A percentile compares a stretch with the other conserved stretches of the same genome.
phyloP scores from a whole-genome alignment of 2,329 filamentous ascomycete species.

The Claviceps sp. region DNA sequence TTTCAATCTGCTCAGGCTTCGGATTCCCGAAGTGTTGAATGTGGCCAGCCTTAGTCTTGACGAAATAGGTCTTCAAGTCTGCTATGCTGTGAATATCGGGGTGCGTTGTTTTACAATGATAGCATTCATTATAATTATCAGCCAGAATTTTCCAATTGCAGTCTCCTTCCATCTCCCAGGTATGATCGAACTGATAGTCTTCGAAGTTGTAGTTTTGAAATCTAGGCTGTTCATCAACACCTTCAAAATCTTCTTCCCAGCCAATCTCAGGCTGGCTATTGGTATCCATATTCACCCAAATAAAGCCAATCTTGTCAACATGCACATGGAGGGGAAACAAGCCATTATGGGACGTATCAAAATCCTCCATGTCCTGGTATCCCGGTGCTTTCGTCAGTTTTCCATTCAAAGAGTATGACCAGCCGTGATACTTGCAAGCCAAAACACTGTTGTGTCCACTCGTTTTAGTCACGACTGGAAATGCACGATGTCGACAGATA shows the following conservation, averaged over 20 bases:
- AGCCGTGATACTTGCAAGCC: slow-evolving; percentile 48
- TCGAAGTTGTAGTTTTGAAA: slow-evolving; percentile 34
- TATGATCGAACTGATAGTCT: slow-evolving; percentile 43
- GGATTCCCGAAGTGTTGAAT: slow-evolving; percentile 37
- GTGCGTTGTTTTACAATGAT: slow-evolving; percentile 47
- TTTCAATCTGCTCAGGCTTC: slow-evolving; percentile 32
- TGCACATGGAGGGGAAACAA: slow-evolving; percentile 42
- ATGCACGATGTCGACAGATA: slow-evolving; percentile 47
- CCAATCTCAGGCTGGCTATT: slow-evolving; percentile 29
- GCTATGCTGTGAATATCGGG: slow-evolving; percentile 43
- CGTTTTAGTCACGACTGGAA: slow-evolving; percentile 39
- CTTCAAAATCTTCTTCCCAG: slow-evolving; percentile 39
- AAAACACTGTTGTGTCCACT: slow-evolving; percentile 38
- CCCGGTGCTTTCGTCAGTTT: slow-evolving; percentile 46
- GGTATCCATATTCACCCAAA: slow-evolving; percentile 45
- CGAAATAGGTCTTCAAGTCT: slow-evolving; percentile 41
- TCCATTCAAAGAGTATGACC: slow-evolving; percentile 45
- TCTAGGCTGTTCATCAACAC: slow-evolving; percentile 30
- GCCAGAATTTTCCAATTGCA: slow-evolving; percentile 49
- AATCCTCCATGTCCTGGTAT: slow-evolving; percentile 41
- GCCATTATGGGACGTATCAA: slow-evolving; percentile 41
- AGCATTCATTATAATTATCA: slow-evolving; percentile 56
- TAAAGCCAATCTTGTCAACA: slow-evolving; percentile 38
- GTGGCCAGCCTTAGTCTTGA: slow-evolving; percentile 32
- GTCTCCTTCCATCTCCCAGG: slow-evolving; percentile 41